Base-by-base conservation (phyloP, 257 asterid genomes). In the Solanum etuberosum region DNA sequence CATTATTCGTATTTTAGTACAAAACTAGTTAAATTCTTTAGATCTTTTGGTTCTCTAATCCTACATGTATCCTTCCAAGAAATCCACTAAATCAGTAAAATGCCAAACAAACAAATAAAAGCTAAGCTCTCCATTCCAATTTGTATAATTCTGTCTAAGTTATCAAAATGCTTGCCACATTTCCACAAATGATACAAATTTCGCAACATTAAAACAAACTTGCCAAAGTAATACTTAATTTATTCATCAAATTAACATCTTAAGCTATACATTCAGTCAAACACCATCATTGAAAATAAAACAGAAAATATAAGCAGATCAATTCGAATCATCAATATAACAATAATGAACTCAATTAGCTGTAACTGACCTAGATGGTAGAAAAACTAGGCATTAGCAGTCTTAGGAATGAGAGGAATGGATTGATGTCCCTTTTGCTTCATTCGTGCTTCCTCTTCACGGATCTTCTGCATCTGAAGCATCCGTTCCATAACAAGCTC, bases 381-480 rank as follows among this genome's bases (percentile, higher is more conserved):
- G 63, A 43, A 42, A 7, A 78, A 90, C 91, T 92, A 96, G 87
- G 94, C 96, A 88, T 93, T 94, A 82, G 97, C 99, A 38, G 98
- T 93, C 88, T 96, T 93, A 32, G 99, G 94, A 35, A 90, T 51
- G n/a, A 96, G 95, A 71, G 96, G 94, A 88, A 96, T 91, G 15
- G 89, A 92, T 77, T 74, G 93, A 13, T 15, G 37, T 18, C 43
- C 80, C 80, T 72, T 72, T 72, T 72, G 43, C 80, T 72, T 72
- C 80, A 72, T 72, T 20, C 46, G 27, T 7, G 80, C 80, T 72
- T 72, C 96, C 43, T 94, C 95, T 90, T 93, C 96, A n/a, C 98
- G 98, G 93, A 95, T 94, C 97, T 94, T 95, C 96, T 94, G 95
- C 99, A 95, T 94, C 93, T 95, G 98, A 18, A 97, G 98, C 99